Evolutionary conservation across 1,284 basidiomycete species (phyloP).

Genomic region (Fistulina hepatica): DNA sequence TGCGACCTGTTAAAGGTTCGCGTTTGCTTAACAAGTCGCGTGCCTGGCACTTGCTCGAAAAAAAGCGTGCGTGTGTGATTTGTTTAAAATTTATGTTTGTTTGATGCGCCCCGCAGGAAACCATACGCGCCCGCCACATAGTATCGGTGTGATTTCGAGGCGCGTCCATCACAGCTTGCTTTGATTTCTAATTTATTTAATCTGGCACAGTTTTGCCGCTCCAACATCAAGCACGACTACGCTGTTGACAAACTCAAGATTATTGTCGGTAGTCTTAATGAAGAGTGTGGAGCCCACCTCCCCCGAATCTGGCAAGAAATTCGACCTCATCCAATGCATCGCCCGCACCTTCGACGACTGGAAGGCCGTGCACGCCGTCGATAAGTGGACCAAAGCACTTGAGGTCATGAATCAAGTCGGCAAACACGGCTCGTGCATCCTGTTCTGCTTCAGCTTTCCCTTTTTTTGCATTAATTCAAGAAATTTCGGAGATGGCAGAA

Average conservation of each 20-base stretch:
- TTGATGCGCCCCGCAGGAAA: no score
- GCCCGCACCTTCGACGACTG: conserved; percentile 44
- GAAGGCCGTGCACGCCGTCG: conserved; percentile 40
- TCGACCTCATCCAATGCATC: conserved; percentile 71
- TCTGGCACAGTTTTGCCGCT: not conserved
- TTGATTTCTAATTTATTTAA: not conserved
- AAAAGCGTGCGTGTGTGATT: no score
- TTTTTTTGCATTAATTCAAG: no score
- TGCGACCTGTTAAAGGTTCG: no score
- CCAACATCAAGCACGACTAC: conserved; percentile 24
- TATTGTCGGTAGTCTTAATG: conserved; percentile 62
- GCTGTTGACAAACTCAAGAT: conserved; percentile 76
- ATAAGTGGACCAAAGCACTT: conserved; percentile 57
- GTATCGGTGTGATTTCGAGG: not conserved
- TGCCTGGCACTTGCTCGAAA: no score
- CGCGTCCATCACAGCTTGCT: conserved; percentile 7
- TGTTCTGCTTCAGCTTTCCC: no score
- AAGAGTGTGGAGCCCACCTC: conserved; percentile 56
- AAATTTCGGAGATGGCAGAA: no score
- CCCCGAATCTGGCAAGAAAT: conserved; percentile 75
- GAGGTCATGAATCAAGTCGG: conserved; percentile 51
- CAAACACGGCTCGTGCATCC: conserved; percentile 47
- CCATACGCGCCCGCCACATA: no score
- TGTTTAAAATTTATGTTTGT: no score
- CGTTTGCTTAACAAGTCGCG: no score